Percentiles rank a stretch among this genome's conserved stretches.
Evolutionary conservation across 768 basidiomycete genomes (phyloP).

Genomic region (Leccinum broughii): DNA sequence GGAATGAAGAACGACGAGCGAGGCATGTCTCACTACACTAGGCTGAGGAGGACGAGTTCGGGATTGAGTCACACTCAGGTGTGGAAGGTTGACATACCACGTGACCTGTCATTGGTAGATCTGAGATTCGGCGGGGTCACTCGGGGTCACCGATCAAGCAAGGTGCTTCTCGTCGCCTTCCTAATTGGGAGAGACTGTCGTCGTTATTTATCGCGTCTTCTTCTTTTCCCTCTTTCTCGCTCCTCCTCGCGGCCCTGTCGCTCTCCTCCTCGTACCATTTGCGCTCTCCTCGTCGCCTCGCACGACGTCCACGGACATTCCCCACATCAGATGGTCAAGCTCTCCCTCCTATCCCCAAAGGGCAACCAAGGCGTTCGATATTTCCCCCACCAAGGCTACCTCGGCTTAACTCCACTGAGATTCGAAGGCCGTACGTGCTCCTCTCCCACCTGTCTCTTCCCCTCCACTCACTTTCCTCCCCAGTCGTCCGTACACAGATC

Average conservation of each 20-base stretch:
- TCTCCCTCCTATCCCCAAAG: slow-evolving; percentile 65
- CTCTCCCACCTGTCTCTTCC: slow-evolving; percentile 1
- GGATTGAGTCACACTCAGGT: slow-evolving; percentile 9
- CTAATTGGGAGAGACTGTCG: slow-evolving; percentile 23
- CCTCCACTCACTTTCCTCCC: slow-evolving; percentile 8
- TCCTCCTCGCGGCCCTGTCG: slow-evolving; percentile 14
- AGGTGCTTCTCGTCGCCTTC: slow-evolving; percentile 34
- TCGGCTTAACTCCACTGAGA: slow-evolving; percentile 77
- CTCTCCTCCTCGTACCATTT: slow-evolving; percentile 19
- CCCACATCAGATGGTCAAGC: slow-evolving; percentile 58
- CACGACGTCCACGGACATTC: slow-evolving; percentile 16
- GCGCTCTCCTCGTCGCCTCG: slow-evolving; percentile 14
- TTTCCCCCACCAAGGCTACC: slow-evolving; percentile 76
- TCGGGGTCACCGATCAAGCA: slow-evolving; percentile 28
- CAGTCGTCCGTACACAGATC: slow-evolving; percentile 68
- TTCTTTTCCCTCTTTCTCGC: slow-evolving; percentile 31
- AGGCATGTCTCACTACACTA: slow-evolving; percentile 47
- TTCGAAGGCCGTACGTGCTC: slow-evolving; percentile 67
- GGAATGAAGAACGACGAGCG: slow-evolving; percentile 63
- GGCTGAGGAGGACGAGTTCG: background rate
- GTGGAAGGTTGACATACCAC: slow-evolving; percentile 8
- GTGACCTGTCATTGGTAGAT: slow-evolving; percentile 22
- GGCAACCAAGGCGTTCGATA: slow-evolving; percentile 69
- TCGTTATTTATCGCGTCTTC: slow-evolving; percentile 35
- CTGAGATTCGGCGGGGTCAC: slow-evolving; percentile 29